Evolutionary conservation across 108 stramenopile species (phyloP).

Genomic region (Asterionellopsis glacialis): DNA sequence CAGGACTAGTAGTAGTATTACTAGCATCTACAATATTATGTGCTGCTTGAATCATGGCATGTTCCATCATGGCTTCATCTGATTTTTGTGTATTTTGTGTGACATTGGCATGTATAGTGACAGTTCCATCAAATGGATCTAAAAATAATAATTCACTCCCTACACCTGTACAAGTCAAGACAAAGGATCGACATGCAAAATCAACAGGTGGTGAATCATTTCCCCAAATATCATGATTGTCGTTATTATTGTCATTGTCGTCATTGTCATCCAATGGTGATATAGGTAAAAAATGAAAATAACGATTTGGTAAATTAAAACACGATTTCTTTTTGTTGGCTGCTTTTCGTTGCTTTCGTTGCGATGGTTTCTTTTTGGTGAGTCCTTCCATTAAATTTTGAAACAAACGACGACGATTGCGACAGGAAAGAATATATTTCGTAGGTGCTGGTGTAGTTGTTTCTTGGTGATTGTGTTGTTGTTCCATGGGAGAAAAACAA

Average conservation of each 20-base stretch:
- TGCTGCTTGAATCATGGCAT: constrained; percentile 25
- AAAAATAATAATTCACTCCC: constrained; percentile 40
- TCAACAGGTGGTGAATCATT: constrained; percentile 51
- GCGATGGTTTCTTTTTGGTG: too few relatives aligned
- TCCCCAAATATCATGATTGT: constrained; percentile 5
- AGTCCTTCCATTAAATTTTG: constrained; percentile 22
- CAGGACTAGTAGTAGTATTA: background rate
- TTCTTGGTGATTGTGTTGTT: background rate
- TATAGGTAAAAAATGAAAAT: constrained; percentile 50
- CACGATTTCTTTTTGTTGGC: constrained; percentile 6
- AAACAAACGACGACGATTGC: constrained; percentile 26
- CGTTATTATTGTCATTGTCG: constrained; percentile 1
- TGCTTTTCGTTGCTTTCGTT: background rate
- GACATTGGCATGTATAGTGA: constrained; percentile 28
- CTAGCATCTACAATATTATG: constrained; percentile 4
- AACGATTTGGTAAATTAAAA: constrained; percentile 34
- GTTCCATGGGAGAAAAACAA: constrained; percentile 28
- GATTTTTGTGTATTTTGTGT: constrained; percentile 20
- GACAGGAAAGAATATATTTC: constrained; percentile 25
- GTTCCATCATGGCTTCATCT: constrained; percentile 29
- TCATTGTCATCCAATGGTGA: constrained; percentile 21
- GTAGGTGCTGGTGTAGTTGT: background rate
- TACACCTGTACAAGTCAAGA: constrained; percentile 29
- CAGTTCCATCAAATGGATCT: constrained; percentile 52
- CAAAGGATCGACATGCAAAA: constrained; percentile 50